phyloP scores from a whole-genome alignment of 2,329 filamentous ascomycete species.

The Neofusicoccum ribis region DNA sequence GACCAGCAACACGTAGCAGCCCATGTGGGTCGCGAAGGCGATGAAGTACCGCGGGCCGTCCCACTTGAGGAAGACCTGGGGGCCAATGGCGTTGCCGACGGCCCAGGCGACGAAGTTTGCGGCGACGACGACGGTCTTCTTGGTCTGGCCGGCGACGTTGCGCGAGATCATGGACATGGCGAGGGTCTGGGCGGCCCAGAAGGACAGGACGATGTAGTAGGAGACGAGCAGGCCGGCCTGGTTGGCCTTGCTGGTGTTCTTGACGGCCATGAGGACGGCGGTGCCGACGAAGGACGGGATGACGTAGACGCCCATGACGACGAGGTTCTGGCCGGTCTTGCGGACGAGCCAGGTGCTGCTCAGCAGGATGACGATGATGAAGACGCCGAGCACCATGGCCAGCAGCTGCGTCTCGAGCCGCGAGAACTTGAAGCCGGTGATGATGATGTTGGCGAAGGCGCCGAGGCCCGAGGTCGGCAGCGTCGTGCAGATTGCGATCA shows the following conservation, averaged over 20 bases:
- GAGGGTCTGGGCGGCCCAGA: constrained; percentile 73
- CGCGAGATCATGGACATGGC: constrained; percentile 67
- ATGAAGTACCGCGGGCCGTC: constrained; percentile 68
- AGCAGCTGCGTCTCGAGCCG: constrained; percentile 69
- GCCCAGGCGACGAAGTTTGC: constrained; percentile 72
- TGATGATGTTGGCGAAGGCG: constrained; percentile 73
- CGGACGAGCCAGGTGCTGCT: constrained; percentile 67
- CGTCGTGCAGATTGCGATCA: constrained; percentile 70
- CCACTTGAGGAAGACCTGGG: constrained; percentile 63
- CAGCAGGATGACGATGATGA: constrained; percentile 71
- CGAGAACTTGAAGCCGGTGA: constrained; percentile 66
- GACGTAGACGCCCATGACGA: constrained; percentile 66
- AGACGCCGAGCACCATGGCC: constrained; percentile 72
- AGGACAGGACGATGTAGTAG: constrained; percentile 76
- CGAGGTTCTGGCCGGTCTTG: constrained; percentile 67
- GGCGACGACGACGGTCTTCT: constrained; percentile 68
- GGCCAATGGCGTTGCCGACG: constrained; percentile 66
- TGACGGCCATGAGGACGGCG: constrained; percentile 69
- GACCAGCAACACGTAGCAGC: constrained; percentile 65
- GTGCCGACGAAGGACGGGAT: constrained; percentile 71
- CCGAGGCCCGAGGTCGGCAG: constrained; percentile 72
- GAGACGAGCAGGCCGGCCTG: constrained; percentile 68
- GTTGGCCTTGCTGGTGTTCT: constrained; percentile 57
- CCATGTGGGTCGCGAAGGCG: constrained; percentile 68
- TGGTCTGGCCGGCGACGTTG: constrained; percentile 72